Base-by-base conservation (phyloP, 129 eudicot species). In the Saposhnikovia divaricata region DNA sequence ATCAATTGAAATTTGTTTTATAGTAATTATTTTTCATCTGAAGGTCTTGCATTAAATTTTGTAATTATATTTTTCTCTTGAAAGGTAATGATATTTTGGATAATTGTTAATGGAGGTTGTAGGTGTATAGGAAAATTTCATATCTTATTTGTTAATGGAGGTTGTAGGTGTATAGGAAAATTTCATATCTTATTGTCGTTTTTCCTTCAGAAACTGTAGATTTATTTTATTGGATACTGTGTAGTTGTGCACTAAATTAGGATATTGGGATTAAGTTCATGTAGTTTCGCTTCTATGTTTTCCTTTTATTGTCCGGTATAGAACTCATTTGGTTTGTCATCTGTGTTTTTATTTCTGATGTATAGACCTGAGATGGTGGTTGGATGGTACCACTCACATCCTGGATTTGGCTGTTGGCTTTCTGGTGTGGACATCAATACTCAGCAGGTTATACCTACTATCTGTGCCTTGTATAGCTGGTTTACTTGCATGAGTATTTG, bases 351-450 rank as follows among this genome's bases (percentile, higher is more conserved):
- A 39, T 25, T 84, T 44, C 19, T 81, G 59, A 51, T 61, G 75
- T 42, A 37, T 50, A 91, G 98, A 82, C 98, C 98, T 39, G 98
- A 93, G 87, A 93, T 93, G 98, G 98, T 93, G 76, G 97, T 89
- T 75, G 98, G 98, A 65, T 93, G 97, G 98, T 93, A 93, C 78
- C 97, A 93, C 86, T 93, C 97, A 61, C 98, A 93, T 89, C 97
- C 98, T 84, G 98, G 98, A 82, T 93, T 93, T 79, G 98, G 98
- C 53, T 93, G 98, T 31, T 93, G 98, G 98, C 93, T 91, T 47
- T 93, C 98, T 84, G 98, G 98, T 72, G 98, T 93, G 40, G 98
- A 93, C 90, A 93, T 93, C 83, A 93, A 93, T 77, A 93, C 98
- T 38, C 97, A 93, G 78, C 98, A 93, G 97, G 98, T 93, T 37